Percentiles rank a stretch among this genome's conserved stretches.
These are phyloP conservation scores for Fusarium redolens DNA, from an alignment of 2,329 filamentous ascomycete species.

Conservation along the genomic window DNA sequence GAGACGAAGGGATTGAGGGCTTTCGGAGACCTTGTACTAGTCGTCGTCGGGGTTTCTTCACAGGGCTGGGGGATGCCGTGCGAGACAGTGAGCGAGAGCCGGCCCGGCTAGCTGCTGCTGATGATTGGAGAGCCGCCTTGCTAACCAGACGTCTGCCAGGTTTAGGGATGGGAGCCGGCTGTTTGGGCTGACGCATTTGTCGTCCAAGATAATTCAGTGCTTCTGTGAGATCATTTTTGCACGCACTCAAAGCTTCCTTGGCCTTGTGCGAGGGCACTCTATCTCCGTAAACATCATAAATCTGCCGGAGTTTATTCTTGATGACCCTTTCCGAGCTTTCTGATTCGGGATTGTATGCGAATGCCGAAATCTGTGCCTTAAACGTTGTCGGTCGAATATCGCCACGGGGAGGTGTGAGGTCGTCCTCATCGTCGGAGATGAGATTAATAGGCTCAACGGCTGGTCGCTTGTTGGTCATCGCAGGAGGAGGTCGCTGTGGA, in stretches of 20 bases:
- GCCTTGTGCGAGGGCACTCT: constrained; percentile 47
- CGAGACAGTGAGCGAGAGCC: constrained; percentile 33
- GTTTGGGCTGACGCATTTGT: constrained; percentile 17
- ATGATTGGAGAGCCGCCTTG: constrained; percentile 45
- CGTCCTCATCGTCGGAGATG: constrained; percentile 61
- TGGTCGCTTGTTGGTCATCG: constrained; percentile 50
- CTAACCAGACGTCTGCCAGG: constrained; percentile 47
- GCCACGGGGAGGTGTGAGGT: constrained; percentile 63
- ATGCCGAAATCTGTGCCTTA: constrained; percentile 54
- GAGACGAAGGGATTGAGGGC: constrained; percentile 39
- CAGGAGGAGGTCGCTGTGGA: constrained; percentile 48
- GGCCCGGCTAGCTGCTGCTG: constrained; percentile 18
- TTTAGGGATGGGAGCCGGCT: constrained; percentile 34
- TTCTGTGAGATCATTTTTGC: constrained; percentile 52
- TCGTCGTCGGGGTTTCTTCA: constrained; percentile 49
- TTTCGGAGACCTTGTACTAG: constrained; percentile 53
- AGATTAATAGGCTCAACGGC: constrained; percentile 58
- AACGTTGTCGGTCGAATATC: constrained; percentile 73
- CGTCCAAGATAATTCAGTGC: constrained; percentile 48
- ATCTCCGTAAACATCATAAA: constrained; percentile 51
- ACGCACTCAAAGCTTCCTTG: constrained; percentile 49
- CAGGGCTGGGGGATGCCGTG: constrained; percentile 44
- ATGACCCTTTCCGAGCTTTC: constrained; percentile 50
- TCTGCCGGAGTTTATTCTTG: constrained; percentile 49
- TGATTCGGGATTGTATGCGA: constrained; percentile 61